Conservation (phyloP, 1,139 yeast genomes). For the Suhomyces choctaworum region DNA sequence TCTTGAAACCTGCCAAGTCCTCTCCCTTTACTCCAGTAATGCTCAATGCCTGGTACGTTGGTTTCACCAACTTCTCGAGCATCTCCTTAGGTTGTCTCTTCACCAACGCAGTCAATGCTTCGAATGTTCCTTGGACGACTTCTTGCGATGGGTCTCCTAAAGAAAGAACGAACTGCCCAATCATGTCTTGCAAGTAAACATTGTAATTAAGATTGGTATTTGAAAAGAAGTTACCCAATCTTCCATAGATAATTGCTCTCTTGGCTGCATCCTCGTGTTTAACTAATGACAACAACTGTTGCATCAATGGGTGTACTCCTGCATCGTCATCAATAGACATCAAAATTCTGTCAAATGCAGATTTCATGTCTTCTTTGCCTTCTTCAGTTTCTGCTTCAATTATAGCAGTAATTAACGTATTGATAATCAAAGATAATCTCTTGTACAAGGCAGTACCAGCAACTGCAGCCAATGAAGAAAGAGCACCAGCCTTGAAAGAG, state of each 20-base stretch:
- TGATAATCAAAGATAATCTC: slow-evolving; percentile 69
- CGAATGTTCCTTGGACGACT: slow-evolving; percentile 70
- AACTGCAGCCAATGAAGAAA: slow-evolving; percentile 85
- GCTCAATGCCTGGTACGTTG: slow-evolving; percentile 72
- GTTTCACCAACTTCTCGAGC: slow-evolving; percentile 73
- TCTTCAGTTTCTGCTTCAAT: slow-evolving; percentile 39
- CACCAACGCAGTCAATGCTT: slow-evolving; percentile 63
- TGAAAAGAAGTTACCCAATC: slow-evolving; percentile 71
- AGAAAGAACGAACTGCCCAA: slow-evolving; percentile 66
- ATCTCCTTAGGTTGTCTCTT: slow-evolving; percentile 73
- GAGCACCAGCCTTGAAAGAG: slow-evolving; percentile 78
- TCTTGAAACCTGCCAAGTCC: slow-evolving; percentile 71
- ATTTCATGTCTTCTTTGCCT: slow-evolving; percentile 42
- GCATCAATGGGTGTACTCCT: slow-evolving; percentile 83
- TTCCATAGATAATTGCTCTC: slow-evolving; percentile 66
- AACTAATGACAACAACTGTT: slow-evolving; percentile 72
- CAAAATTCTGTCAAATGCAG: slow-evolving; percentile 66
- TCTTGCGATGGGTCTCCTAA: slow-evolving; percentile 68
- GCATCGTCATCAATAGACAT: slow-evolving; percentile 75
- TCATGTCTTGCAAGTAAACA: slow-evolving; percentile 73
- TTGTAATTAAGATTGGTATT: slow-evolving; percentile 69
- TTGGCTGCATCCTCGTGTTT: slow-evolving; percentile 72
- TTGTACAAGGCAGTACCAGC: slow-evolving; percentile 84
- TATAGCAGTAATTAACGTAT: slow-evolving; percentile 67
- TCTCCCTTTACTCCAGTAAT: slow-evolving; percentile 64